phyloP scores from a whole-genome alignment of 495 filamentous ascomycete species.

The Cercophora samala region DNA sequence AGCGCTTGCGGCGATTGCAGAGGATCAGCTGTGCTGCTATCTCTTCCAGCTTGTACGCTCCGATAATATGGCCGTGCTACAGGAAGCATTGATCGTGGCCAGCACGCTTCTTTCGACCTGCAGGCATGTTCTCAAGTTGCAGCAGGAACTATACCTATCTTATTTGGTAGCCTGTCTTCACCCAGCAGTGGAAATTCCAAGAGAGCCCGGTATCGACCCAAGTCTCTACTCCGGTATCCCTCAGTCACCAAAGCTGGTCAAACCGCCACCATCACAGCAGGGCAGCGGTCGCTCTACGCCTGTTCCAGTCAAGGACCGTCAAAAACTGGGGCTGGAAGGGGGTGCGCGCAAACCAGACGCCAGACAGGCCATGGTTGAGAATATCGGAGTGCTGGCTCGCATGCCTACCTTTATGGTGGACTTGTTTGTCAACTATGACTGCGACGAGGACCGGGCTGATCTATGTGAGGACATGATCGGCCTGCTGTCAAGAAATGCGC shows the following conservation, averaged over 20 bases:
- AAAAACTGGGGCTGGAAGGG: conserved; percentile 90
- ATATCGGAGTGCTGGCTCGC: conserved; percentile 81
- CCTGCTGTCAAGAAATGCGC: conserved; percentile 85
- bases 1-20: conserved; percentile 78
- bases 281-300: conserved; percentile 86
- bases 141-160: conserved; percentile 94
- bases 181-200: conserved; percentile 85
- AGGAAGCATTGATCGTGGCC: conserved; percentile 86
- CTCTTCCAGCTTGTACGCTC: conserved; percentile 96
- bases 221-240: conserved; percentile 91
- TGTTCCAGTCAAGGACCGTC: conserved; percentile 87
- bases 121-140: conserved; percentile 86
- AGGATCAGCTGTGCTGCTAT: conserved; percentile 90
- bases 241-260: conserved; percentile 80
- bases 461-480: conserved; percentile 95
- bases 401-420: conserved; percentile 94
- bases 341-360: conserved; percentile 89
- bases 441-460: conserved; percentile 86
- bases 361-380: conserved; percentile 97
- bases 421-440: conserved; percentile 97
- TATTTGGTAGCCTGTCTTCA: conserved; percentile 94
- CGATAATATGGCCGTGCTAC: conserved; percentile 89
- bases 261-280: conserved; percentile 71
- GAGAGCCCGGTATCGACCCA: conserved; percentile 86
- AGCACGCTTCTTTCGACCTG: conserved; percentile 89